Conservation (phyloP, 257 asterid genomes). For the Salvia splendens region DNA sequence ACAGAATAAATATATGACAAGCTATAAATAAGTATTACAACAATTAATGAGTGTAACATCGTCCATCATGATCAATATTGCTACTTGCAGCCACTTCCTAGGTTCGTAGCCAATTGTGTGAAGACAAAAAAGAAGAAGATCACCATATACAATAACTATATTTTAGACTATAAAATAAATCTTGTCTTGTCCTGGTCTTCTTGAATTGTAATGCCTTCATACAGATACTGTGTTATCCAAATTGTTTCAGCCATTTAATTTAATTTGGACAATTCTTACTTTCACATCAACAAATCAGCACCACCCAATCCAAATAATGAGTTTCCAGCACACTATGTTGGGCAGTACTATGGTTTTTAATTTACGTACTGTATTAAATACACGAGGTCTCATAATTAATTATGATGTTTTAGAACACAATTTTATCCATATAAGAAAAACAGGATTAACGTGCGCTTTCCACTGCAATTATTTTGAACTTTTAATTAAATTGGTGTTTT, state of each 20-base stretch:
- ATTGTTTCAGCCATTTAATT: conserved; percentile 27
- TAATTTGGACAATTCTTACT: background rate
- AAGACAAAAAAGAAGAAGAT: conserved; percentile 27
- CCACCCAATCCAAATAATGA: conserved; percentile 15
- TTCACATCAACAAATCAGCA: conserved; percentile 27
- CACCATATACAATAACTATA: background rate
- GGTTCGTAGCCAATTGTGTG: conserved; percentile 31
- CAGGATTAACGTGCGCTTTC: too few relatives aligned
- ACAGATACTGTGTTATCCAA: conserved; percentile 27
- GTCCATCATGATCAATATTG: background rate
- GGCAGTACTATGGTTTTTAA: background rate
- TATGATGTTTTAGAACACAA: too few relatives aligned
- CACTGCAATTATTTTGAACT: too few relatives aligned
- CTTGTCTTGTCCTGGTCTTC: conserved; percentile 17
- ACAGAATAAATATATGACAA: too few relatives aligned
- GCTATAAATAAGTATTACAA: background rate
- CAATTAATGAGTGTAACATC: background rate
- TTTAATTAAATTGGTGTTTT: too few relatives aligned
- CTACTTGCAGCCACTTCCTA: background rate
- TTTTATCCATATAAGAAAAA: too few relatives aligned
- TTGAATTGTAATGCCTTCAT: conserved; percentile 28
- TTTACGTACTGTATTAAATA: background rate
- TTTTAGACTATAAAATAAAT: background rate
- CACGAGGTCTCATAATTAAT: background rate
- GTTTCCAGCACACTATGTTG: conserved; percentile 1